These are phyloP conservation scores for Penicillium nucicola DNA, from an alignment of 495 filamentous ascomycete genomes.

Conservation along the genomic window DNA sequence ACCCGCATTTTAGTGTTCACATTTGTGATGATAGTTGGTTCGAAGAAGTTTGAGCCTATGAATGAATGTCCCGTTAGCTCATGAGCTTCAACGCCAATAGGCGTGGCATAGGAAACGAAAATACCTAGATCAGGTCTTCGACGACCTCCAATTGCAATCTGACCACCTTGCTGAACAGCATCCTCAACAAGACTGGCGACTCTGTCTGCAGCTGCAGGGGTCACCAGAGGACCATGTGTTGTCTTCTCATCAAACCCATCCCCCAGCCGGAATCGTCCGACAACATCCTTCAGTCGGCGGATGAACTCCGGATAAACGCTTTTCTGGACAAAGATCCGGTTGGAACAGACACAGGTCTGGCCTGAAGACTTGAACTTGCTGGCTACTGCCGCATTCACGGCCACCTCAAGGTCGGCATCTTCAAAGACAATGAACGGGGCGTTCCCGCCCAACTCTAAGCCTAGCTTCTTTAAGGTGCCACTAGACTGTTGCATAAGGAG, in stretches of 20 bases:
- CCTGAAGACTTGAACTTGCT: conserved; percentile 53
- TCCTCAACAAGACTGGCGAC: conserved; percentile 12
- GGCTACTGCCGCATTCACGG: conserved; percentile 36
- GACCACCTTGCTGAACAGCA: conserved; percentile 13
- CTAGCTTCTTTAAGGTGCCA: conserved; percentile 48
- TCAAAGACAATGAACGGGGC: conserved; percentile 55
- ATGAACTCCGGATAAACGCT: conserved; percentile 6
- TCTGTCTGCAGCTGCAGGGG: conserved; percentile 17
- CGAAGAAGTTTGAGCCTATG: conserved; percentile 50
- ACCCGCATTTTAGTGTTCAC: conserved; percentile 50
- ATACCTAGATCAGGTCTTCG: too few species aligned
- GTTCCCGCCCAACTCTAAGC: conserved; percentile 52
- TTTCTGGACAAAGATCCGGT: conserved; percentile 59
- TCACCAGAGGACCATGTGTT: conserved; percentile 4
- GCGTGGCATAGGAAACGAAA: conserved; percentile 28
- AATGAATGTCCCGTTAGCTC: not conserved
- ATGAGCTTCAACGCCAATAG: conserved; percentile 5
- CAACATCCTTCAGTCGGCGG: not conserved
- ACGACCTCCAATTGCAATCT: not conserved
- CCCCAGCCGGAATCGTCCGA: conserved; percentile 1
- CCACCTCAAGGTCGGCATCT: conserved; percentile 50
- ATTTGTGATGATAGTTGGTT: conserved; percentile 66
- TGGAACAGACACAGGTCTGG: conserved; percentile 63
- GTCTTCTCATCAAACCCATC: not conserved
- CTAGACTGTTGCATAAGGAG: conserved; percentile 48